Evolutionary conservation across 2,329 filamentous ascomycete genomes (phyloP).

Genomic region (Neonectria hederae): DNA sequence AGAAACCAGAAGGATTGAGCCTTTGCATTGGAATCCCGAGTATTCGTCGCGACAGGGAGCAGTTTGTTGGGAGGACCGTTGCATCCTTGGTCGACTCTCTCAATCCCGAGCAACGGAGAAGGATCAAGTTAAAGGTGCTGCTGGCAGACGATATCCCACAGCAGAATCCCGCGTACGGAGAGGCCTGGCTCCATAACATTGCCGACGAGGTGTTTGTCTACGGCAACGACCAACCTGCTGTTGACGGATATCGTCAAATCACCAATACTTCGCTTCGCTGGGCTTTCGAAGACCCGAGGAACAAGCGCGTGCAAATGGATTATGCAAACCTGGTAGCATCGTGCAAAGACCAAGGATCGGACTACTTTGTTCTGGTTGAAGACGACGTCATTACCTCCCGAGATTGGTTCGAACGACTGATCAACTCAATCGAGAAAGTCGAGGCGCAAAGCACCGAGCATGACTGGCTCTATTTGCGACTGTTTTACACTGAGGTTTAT

Average conservation of each 20-base stretch:
- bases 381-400: constrained; percentile 46
- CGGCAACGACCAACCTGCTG: background rate
- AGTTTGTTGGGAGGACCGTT: constrained; percentile 39
- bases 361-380: constrained; percentile 46
- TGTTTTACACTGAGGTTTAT: constrained; percentile 49
- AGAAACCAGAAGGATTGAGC: constrained; percentile 9
- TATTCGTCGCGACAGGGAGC: constrained; percentile 37
- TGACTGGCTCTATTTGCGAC: constrained; percentile 47
- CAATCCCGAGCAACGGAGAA: constrained; percentile 37
- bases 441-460: constrained; percentile 26
- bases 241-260: constrained; percentile 21
- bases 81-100: constrained; percentile 45
- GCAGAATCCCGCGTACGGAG: constrained; percentile 41
- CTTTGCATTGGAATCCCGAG: constrained; percentile 46
- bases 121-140: constrained; percentile 42
- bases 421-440: constrained; percentile 31
- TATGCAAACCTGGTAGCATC: constrained; percentile 40
- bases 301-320: constrained; percentile 42
- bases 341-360: constrained; percentile 35
- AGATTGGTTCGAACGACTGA: constrained; percentile 43
- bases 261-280: constrained; percentile 23
- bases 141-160: constrained; percentile 42
- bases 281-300: constrained; percentile 25
- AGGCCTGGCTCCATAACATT: constrained; percentile 43
- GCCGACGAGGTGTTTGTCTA: constrained; percentile 46